Percentiles rank a stretch among this genome's conserved stretches.
phyloP scores from a whole-genome alignment of 1,139 yeast genomes.

The Taiozyma sp. region DNA sequence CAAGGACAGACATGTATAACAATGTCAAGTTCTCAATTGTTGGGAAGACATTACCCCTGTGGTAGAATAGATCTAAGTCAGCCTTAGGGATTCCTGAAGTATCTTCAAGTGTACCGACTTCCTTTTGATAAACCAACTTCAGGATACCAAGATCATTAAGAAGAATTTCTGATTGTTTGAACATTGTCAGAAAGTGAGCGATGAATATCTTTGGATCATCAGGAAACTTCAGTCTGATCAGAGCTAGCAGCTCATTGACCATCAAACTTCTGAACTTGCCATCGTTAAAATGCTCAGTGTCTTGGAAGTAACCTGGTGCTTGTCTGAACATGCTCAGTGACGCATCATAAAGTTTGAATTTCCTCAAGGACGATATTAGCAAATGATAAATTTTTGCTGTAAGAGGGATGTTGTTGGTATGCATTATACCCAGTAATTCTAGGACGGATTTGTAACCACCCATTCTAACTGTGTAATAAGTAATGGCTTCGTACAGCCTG shows the following conservation, averaged over 20 bases:
- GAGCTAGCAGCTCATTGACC: conserved; percentile 13
- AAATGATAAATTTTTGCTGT: conserved; percentile 13
- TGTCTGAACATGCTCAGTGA: conserved; percentile 11
- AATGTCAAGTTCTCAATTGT: conserved; percentile 13
- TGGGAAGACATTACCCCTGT: conserved; percentile 5
- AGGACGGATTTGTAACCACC: conserved; percentile 13
- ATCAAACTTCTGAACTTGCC: conserved; percentile 4
- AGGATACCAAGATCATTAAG: conserved; percentile 16
- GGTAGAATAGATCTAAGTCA: conserved; percentile 12
- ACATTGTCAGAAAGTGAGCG: conserved; percentile 19
- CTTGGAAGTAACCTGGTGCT: conserved; percentile 11
- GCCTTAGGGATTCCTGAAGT: conserved; percentile 8
- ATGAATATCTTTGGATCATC: conserved; percentile 15
- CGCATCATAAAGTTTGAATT: conserved; percentile 16
- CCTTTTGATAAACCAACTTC: conserved; percentile 9
- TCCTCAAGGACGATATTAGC: conserved; percentile 14
- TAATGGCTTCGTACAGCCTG: conserved; percentile 15
- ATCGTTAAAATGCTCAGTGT: not conserved
- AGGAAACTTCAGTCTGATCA: conserved; percentile 17
- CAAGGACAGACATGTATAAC: conserved; percentile 14
- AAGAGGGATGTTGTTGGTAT: conserved; percentile 7
- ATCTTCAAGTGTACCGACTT: conserved; percentile 1
- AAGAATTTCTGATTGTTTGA: conserved; percentile 7
- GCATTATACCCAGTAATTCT: conserved; percentile 12
- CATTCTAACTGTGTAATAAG: conserved; percentile 12